A percentile compares a stretch with the other conserved stretches of the same genome.
phyloP scores from a whole-genome alignment of 2,329 filamentous ascomycete genomes.

The Trichoderma polysporum region DNA sequence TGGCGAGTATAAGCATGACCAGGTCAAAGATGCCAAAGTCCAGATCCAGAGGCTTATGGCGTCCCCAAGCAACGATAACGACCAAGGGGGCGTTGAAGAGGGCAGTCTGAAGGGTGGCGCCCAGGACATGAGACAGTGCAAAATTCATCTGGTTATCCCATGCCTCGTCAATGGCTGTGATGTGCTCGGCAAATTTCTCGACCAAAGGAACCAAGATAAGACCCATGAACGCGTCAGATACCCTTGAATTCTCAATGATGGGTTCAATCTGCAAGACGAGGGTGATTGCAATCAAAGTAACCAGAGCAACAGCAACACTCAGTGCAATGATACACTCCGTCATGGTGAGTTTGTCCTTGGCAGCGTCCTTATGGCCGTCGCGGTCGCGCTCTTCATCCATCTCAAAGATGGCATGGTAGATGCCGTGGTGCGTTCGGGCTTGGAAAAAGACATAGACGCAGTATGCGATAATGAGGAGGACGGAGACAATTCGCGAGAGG shows the following conservation, averaged over 20 bases:
- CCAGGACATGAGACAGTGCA: constrained; percentile 69
- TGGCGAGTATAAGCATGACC: constrained; percentile 69
- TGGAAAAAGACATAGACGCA: constrained; percentile 69
- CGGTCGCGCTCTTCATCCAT: constrained; percentile 66
- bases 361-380: constrained; percentile 60
- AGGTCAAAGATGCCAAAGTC: constrained; percentile 77
- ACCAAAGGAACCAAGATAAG: constrained; percentile 67
- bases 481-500: constrained; percentile 68
- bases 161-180: constrained; percentile 69
- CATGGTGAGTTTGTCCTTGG: constrained; percentile 64
- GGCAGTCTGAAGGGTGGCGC: constrained; percentile 72
- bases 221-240: constrained; percentile 41
- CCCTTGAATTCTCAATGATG: constrained; percentile 36
- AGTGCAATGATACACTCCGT: constrained; percentile 63
- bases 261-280: constrained; percentile 64
- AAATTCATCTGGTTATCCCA: constrained; percentile 61
- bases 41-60: constrained; percentile 63
- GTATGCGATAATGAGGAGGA: constrained; percentile 52
- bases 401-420: constrained; percentile 73
- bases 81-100: constrained; percentile 72
- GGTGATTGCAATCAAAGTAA: constrained; percentile 65
- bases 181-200: constrained; percentile 69
- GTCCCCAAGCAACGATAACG: constrained; percentile 68
- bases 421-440: constrained; percentile 71
- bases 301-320: constrained; percentile 54